These are phyloP conservation scores for Diaporthe nobilis DNA, from an alignment of 2,329 filamentous ascomycete genomes.

Conservation along the genomic window DNA sequence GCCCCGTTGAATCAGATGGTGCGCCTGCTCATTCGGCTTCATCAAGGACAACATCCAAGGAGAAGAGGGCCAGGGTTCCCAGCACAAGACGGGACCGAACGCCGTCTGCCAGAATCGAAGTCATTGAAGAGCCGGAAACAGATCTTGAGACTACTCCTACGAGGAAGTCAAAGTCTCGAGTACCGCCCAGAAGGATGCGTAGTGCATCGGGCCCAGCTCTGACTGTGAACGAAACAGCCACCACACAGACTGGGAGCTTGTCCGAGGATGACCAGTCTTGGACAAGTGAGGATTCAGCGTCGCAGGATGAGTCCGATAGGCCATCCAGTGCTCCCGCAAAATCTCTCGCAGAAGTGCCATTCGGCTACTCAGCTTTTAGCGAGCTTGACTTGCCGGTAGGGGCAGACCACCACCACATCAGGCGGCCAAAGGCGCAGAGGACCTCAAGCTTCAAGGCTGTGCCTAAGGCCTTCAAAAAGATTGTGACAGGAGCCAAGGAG, in stretches of 20 bases:
- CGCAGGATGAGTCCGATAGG: slow-evolving; percentile 50
- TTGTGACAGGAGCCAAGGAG: slow-evolving; percentile 75
- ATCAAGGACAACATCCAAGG: slow-evolving; percentile 47
- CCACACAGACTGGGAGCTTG: slow-evolving; percentile 50
- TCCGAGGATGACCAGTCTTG: slow-evolving; percentile 51
- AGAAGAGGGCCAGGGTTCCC: slow-evolving; percentile 43
- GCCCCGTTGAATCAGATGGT: slow-evolving; percentile 45
- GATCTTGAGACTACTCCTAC: slow-evolving; percentile 46
- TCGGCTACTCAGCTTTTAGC: slow-evolving; percentile 77
- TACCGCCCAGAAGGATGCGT: slow-evolving; percentile 19
- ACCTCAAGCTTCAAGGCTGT: slow-evolving; percentile 72
- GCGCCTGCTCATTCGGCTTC: slow-evolving; percentile 49
- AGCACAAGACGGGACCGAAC: slow-evolving; percentile 45
- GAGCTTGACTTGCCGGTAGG: slow-evolving; percentile 70
- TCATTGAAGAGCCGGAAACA: slow-evolving; percentile 55
- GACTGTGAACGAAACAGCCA: slow-evolving; percentile 47
- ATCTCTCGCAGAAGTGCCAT: slow-evolving; percentile 72
- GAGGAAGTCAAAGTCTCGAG: slow-evolving; percentile 41
- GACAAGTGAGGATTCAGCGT: slow-evolving; percentile 46
- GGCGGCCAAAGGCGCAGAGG: slow-evolving; percentile 62
- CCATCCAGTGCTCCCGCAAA: slow-evolving; percentile 62
- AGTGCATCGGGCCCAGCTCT: slow-evolving; percentile 37
- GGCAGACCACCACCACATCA: slow-evolving; percentile 59
- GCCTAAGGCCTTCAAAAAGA: slow-evolving; percentile 75
- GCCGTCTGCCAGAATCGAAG: slow-evolving; percentile 48